Conservation (phyloP, 2,329 filamentous ascomycete genomes). For the Dothiorella sarmentorum region DNA sequence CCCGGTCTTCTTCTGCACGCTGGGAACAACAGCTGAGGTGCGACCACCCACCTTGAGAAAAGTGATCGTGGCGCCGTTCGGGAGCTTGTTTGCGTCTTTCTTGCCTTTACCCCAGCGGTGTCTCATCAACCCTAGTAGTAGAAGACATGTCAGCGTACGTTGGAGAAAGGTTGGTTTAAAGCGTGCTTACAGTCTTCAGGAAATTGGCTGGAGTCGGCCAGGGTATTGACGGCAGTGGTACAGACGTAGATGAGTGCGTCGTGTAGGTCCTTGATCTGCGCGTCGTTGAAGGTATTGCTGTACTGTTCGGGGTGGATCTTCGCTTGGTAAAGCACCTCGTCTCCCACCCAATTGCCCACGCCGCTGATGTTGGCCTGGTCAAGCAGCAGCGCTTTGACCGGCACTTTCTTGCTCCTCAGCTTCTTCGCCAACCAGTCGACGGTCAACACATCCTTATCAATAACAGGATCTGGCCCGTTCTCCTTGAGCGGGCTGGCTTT, state of each 20-base stretch:
- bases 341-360: constrained; percentile 94
- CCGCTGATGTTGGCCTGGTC: constrained; percentile 88
- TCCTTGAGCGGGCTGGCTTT: constrained; percentile 75
- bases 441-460: constrained; percentile 74
- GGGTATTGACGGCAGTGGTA: constrained; percentile 69
- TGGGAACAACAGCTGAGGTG: constrained; percentile 85
- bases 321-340: constrained; percentile 89
- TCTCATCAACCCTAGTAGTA: constrained; percentile 53
- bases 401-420: constrained; percentile 72
- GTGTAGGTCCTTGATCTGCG: constrained; percentile 69
- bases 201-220: constrained; percentile 80
- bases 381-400: constrained; percentile 82
- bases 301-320: constrained; percentile 90
- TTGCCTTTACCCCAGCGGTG: constrained; percentile 88
- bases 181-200: constrained; percentile 65
- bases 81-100: constrained; percentile 65
- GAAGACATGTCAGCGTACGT: not conserved
- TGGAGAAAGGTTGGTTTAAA: constrained; percentile 35
- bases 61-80: constrained; percentile 78
- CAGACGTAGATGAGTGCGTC: constrained; percentile 74
- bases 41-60: constrained; percentile 87
- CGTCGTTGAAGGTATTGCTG: constrained; percentile 72
- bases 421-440: constrained; percentile 70
- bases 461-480: constrained; percentile 89
- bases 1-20: constrained; percentile 77